These are phyloP conservation scores for Nicotiana noctiflora DNA, from an alignment of 257 asterid species.

Conservation along the genomic window DNA sequence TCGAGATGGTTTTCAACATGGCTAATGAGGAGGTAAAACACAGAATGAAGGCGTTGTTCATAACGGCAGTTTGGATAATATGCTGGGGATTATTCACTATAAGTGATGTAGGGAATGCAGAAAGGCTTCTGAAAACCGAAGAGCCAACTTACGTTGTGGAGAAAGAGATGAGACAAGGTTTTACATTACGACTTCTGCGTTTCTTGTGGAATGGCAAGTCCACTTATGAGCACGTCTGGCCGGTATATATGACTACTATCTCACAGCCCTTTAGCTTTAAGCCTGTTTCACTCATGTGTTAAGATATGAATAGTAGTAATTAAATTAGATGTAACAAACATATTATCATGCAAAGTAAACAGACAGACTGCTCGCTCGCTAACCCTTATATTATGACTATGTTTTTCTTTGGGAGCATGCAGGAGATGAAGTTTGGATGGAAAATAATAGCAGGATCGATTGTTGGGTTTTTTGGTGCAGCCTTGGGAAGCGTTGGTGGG, in stretches of 20 bases:
- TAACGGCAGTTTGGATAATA: conserved; percentile 11
- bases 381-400: neutral
- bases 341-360: neutral
- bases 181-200: conserved; percentile 14
- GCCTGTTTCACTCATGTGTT: too few species aligned
- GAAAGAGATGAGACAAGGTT: conserved; percentile 19
- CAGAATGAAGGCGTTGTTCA: neutral
- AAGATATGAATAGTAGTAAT: too few species aligned
- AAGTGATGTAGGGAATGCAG: conserved; percentile 17
- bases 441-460: conserved; percentile 21
- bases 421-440: conserved; percentile 39
- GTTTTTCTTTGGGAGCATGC: neutral
- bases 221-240: conserved; percentile 32
- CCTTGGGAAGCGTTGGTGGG: conserved; percentile 37
- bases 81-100: conserved; percentile 19
- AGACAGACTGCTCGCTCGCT: neutral
- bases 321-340: neutral
- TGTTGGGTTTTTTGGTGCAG: conserved; percentile 34
- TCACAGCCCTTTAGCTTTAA: too few species aligned
- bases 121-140: conserved; percentile 14
- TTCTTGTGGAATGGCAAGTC: conserved; percentile 33
- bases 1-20: neutral
- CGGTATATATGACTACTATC: conserved; percentile 6
- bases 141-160: conserved; percentile 16
- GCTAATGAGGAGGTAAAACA: conserved; percentile 5